Evolutionary conservation across 306 rosid genomes (phyloP).

Genomic region (Prunus mira): DNA sequence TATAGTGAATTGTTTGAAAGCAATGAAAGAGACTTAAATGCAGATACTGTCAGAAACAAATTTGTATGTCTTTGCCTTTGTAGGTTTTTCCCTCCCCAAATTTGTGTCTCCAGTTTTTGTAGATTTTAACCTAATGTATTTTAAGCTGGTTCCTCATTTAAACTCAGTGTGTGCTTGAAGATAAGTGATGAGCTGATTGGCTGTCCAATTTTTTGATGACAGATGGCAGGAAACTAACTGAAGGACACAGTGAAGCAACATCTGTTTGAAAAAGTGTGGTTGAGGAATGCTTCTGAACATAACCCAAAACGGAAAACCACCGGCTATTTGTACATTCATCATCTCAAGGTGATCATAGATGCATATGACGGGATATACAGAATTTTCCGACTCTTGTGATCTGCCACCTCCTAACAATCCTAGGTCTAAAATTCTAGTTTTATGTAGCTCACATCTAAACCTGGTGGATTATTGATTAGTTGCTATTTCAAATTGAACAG

Average conservation of each 20-base stretch:
- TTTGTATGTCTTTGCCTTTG: not conserved
- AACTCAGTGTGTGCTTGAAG: not conserved
- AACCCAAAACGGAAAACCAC: constrained; percentile 25
- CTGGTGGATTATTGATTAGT: constrained; percentile 14
- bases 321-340: constrained; percentile 62
- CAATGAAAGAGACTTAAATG: not conserved
- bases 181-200: constrained; percentile 16
- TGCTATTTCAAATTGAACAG: constrained; percentile 14
- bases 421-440: constrained; percentile 38
- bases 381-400: constrained; percentile 40
- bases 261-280: constrained; percentile 20
- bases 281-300: constrained; percentile 33
- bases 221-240: constrained; percentile 43
- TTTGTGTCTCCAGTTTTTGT: no score
- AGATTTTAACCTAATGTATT: no score
- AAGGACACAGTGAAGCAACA: constrained; percentile 37
- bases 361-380: constrained; percentile 54
- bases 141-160: not conserved
- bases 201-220: constrained; percentile 21
- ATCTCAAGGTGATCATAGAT: constrained; percentile 34
- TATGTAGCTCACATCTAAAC: constrained; percentile 23
- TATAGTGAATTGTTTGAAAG: not conserved
- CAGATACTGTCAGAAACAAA: not conserved
- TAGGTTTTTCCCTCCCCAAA: no score
- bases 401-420: constrained; percentile 38